Evolutionary conservation across 2,329 filamentous ascomycete genomes (phyloP).

Genomic region (Colletotrichum falcatum): DNA sequence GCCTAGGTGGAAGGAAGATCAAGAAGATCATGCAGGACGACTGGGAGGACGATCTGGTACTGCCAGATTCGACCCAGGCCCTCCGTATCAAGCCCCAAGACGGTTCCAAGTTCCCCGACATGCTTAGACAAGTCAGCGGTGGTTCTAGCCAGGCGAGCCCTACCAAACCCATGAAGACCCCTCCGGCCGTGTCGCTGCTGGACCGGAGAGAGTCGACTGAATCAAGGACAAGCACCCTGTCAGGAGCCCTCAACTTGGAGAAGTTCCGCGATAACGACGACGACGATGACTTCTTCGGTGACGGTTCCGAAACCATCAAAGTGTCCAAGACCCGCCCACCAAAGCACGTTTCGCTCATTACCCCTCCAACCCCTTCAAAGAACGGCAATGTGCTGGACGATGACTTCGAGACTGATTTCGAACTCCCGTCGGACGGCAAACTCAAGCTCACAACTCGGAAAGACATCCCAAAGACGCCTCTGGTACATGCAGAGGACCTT

Average conservation of each 20-base stretch:
- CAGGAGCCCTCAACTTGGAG: conserved; percentile 68
- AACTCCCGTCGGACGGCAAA: conserved; percentile 75
- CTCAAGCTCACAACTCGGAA: conserved; percentile 72
- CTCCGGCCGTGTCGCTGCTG: conserved; percentile 46
- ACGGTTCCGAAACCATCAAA: conserved; percentile 75
- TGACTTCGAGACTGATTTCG: conserved; percentile 79
- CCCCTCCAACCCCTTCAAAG: conserved; percentile 67
- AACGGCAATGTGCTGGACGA: conserved; percentile 61
- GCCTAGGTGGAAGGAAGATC: conserved; percentile 80
- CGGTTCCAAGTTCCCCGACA: conserved; percentile 73
- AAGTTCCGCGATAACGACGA: conserved; percentile 72
- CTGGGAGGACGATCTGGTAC: conserved; percentile 83
- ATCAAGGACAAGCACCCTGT: conserved; percentile 51
- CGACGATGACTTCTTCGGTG: conserved; percentile 73
- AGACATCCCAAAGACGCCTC: conserved; percentile 73
- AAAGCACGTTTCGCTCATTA: conserved; percentile 65
- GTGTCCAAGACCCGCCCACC: conserved; percentile 68
- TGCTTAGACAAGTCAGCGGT: conserved; percentile 73
- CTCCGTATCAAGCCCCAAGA: conserved; percentile 75
- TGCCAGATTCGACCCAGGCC: conserved; percentile 69
- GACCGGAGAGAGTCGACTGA: conserved; percentile 48
- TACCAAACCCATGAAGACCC: conserved; percentile 53
- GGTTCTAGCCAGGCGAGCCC: conserved; percentile 67
- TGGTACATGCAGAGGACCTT: conserved; percentile 77
- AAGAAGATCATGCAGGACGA: conserved; percentile 82